phyloP scores from a whole-genome alignment of 208 protist genomes.

The Kentomonas sorsogonicus region DNA sequence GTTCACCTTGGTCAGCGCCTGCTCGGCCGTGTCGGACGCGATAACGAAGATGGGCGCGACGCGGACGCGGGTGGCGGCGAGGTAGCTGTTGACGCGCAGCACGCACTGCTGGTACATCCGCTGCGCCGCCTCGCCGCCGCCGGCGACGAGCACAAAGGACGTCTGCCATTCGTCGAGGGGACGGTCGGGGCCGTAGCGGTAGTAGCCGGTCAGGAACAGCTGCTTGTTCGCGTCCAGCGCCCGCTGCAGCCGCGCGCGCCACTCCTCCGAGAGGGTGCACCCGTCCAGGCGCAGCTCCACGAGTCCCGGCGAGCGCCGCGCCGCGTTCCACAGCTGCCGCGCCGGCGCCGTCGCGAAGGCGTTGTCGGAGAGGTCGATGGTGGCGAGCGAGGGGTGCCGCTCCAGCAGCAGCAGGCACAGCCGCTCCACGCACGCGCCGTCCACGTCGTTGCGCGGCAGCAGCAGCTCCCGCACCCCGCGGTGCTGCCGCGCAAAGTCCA shows the following conservation, averaged over 20 bases:
- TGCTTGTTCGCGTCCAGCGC: constrained; percentile 47
- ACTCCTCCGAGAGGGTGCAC: constrained; percentile 59
- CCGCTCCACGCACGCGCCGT: constrained; percentile 51
- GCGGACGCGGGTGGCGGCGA: constrained; percentile 48
- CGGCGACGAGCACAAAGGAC: constrained; percentile 61
- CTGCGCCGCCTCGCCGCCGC: constrained; percentile 24
- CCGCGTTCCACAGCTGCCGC: constrained; percentile 66
- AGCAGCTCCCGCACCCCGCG: constrained; percentile 46
- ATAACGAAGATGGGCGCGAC: constrained; percentile 57
- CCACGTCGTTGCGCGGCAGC: constrained; percentile 60
- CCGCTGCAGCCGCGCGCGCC: constrained; percentile 54
- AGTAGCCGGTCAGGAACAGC: constrained; percentile 38
- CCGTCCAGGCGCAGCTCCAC: constrained; percentile 32
- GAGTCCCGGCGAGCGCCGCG: constrained; percentile 26
- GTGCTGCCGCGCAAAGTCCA: constrained; percentile 60
- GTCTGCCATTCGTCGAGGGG: constrained; percentile 43
- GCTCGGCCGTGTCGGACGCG: constrained; percentile 37
- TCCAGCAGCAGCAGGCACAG: constrained; percentile 44
- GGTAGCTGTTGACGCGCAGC: constrained; percentile 48
- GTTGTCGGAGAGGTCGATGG: constrained; percentile 66
- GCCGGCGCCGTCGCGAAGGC: constrained; percentile 50
- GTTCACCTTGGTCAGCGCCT: constrained; percentile 48
- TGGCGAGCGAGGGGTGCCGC: constrained; percentile 38
- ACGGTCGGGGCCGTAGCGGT: constrained; percentile 36
- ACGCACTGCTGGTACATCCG: constrained; percentile 57